These are phyloP conservation scores for Rhodotorula sphaerocarpa DNA, from an alignment of 768 basidiomycete genomes.

Conservation along the genomic window DNA sequence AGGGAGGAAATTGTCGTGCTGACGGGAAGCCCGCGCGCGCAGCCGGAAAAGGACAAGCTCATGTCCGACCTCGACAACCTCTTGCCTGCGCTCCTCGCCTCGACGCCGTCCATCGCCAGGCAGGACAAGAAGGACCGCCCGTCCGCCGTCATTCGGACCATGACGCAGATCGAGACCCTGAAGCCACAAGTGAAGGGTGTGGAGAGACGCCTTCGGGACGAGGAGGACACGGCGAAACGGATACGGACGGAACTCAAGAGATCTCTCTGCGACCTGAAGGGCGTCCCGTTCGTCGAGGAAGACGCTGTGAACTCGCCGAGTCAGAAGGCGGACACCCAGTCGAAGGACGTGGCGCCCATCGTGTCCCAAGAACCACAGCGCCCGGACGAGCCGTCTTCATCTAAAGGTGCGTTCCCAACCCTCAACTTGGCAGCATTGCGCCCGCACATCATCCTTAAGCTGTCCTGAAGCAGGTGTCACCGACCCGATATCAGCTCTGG, in stretches of 20 bases:
- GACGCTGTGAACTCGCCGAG: too few relatives aligned
- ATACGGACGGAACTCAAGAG: slow-evolving; percentile 4
- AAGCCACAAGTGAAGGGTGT: not conserved
- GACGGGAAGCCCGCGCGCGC: not conserved
- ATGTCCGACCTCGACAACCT: slow-evolving; percentile 11
- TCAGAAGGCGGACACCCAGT: too few relatives aligned
- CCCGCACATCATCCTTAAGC: too few relatives aligned
- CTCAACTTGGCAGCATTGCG: too few relatives aligned
- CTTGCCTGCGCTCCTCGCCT: slow-evolving; percentile 13
- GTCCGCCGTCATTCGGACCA: not conserved
- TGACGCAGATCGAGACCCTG: slow-evolving; percentile 1
- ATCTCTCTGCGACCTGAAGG: not conserved
- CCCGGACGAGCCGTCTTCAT: too few relatives aligned
- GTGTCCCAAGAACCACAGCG: too few relatives aligned
- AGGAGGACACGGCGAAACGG: not conserved
- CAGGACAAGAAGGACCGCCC: slow-evolving; percentile 10
- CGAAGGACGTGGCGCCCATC: too few relatives aligned
- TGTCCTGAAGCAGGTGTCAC: too few relatives aligned
- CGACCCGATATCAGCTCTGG: too few relatives aligned
- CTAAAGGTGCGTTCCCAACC: too few relatives aligned
- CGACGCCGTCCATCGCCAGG: slow-evolving; percentile 1
- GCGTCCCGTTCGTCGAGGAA: not conserved
- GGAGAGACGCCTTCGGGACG: not conserved
- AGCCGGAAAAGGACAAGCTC: slow-evolving; percentile 9
- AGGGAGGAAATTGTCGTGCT: too few relatives aligned